phyloP scores from a whole-genome alignment of 2,329 filamentous ascomycete genomes.

The Exserohilum rostratum region DNA sequence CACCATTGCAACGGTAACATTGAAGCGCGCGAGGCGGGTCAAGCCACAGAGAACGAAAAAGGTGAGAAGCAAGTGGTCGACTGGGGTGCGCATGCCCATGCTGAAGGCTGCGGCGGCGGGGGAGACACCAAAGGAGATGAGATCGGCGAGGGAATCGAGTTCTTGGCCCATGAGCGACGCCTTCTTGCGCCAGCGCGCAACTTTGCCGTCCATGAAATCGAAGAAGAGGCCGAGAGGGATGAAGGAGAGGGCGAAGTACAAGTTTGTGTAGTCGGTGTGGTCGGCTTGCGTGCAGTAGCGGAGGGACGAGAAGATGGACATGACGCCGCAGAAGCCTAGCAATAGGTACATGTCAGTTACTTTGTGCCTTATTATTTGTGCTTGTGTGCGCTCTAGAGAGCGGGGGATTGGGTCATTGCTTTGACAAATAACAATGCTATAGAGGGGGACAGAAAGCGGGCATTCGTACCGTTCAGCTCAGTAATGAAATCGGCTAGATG shows the following conservation, averaged over 20 bases:
- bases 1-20: conserved; percentile 87
- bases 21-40: conserved; percentile 93
- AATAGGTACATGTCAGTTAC: not conserved
- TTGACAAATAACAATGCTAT: too few relatives aligned
- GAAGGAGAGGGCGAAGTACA: conserved; percentile 84
- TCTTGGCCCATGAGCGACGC: conserved; percentile 98
- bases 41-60: conserved; percentile 96
- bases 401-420: too few relatives aligned
- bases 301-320: conserved; percentile 95
- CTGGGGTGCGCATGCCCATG: conserved; percentile 80
- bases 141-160: conserved; percentile 90
- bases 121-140: conserved; percentile 94
- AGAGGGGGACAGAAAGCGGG: not conserved
- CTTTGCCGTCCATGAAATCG: conserved; percentile 96
- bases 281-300: conserved; percentile 82
- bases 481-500: conserved; percentile 86
- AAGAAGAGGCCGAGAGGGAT: conserved; percentile 90
- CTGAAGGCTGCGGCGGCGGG: conserved; percentile 88
- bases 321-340: conserved; percentile 81
- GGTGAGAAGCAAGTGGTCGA: conserved; percentile 81
- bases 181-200: conserved; percentile 95
- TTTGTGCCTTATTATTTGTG: not conserved
- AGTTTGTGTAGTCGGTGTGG: conserved; percentile 66
- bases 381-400: not conserved
- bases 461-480: conserved; percentile 69